phyloP scores from a whole-genome alignment of 1,139 yeast genomes.

The Pichia inconspicua region DNA sequence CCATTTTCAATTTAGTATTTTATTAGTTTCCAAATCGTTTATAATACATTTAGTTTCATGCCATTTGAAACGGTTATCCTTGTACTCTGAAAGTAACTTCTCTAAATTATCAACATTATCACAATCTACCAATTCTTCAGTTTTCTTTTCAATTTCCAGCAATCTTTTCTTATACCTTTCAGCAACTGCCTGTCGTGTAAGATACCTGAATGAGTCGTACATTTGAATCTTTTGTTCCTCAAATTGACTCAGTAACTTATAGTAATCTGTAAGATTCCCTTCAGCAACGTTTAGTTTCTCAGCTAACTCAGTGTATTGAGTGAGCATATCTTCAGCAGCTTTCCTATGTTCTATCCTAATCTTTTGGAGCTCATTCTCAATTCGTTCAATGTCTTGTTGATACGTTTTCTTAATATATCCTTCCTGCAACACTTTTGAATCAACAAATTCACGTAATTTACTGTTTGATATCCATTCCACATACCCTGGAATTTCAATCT shows the following conservation, averaged over 20 bases:
- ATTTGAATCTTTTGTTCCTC: conserved; percentile 28
- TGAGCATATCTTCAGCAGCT: conserved; percentile 25
- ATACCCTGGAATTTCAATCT: conserved; percentile 4
- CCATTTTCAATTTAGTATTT: conserved; percentile 54
- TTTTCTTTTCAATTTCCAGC: conserved; percentile 28
- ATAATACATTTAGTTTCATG: conserved; percentile 12
- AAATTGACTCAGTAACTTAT: conserved; percentile 16
- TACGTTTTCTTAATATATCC: conserved; percentile 24
- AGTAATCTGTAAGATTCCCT: conserved; percentile 12
- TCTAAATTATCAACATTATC: conserved; percentile 18
- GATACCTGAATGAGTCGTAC: conserved; percentile 33
- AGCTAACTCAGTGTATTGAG: conserved; percentile 6
- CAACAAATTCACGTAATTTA: conserved; percentile 24
- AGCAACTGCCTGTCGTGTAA: conserved; percentile 29
- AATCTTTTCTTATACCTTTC: conserved; percentile 26
- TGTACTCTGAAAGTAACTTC: conserved; percentile 39
- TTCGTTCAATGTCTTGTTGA: conserved; percentile 4
- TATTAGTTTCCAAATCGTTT: conserved; percentile 46
- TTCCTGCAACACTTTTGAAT: conserved; percentile 20
- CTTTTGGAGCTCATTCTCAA: conserved; percentile 11
- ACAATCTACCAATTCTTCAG: conserved; percentile 26
- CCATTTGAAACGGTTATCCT: conserved; percentile 31
- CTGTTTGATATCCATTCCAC: conserved; percentile 17
- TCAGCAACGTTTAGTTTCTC: conserved; percentile 11
- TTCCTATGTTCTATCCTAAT: conserved; percentile 14